These are phyloP conservation scores for Penicillium silybi DNA, from an alignment of 495 filamentous ascomycete species.

Conservation along the genomic window DNA sequence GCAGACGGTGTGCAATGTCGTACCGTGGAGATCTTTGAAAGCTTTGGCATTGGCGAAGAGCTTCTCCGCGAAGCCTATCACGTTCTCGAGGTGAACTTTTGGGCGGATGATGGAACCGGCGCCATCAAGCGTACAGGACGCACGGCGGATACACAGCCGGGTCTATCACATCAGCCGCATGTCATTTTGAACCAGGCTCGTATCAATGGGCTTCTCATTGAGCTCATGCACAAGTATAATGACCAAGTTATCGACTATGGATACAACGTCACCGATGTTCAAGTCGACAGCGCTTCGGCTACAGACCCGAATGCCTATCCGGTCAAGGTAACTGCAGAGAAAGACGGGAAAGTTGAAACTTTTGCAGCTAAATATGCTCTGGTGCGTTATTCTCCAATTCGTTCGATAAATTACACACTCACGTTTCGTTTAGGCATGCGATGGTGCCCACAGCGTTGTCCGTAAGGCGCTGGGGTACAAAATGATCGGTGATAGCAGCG, in stretches of 20 bases:
- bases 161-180: conserved; percentile 65
- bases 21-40: conserved; percentile 77
- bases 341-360: conserved; percentile 46
- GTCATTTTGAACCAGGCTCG: conserved; percentile 76
- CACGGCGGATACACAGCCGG: conserved; percentile 58
- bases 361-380: conserved; percentile 67
- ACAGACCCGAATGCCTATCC: conserved; percentile 45
- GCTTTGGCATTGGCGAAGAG: conserved; percentile 67
- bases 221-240: conserved; percentile 43
- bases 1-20: conserved; percentile 79
- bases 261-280: conserved; percentile 50
- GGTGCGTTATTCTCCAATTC: conserved; percentile 36
- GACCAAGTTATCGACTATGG: conserved; percentile 57
- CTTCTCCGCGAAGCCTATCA: conserved; percentile 70
- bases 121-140: conserved; percentile 50
- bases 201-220: conserved; percentile 60
- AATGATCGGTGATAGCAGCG: conserved; percentile 71
- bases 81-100: conserved; percentile 64
- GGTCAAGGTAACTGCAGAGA: conserved; percentile 50
- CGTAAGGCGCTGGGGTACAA: conserved; percentile 63
- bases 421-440: conserved; percentile 56
- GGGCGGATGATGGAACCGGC: conserved; percentile 42
- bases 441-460: conserved; percentile 71
- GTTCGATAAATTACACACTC: background rate
- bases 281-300: conserved; percentile 43